Conservation (phyloP, 495 filamentous ascomycete species). For the Stereocaulon alpinum region DNA sequence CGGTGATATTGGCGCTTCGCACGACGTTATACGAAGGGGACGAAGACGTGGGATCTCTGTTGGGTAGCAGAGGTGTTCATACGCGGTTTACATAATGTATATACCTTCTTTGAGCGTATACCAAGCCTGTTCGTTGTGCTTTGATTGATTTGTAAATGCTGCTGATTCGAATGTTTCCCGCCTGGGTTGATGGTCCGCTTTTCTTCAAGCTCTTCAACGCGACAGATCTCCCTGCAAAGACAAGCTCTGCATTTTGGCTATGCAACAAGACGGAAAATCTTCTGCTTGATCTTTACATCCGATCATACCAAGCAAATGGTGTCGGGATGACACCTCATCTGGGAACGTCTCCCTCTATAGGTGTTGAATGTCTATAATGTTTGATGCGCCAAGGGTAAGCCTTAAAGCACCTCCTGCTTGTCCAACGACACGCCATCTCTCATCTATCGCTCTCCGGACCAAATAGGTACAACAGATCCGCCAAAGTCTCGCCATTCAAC, state of each 20-base stretch:
- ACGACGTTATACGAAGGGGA: not conserved
- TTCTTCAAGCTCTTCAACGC: no score
- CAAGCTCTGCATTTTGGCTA: no score
- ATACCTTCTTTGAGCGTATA: slow-evolving; percentile 2
- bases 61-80: slow-evolving; percentile 3
- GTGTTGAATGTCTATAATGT: not conserved
- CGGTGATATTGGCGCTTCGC: not conserved
- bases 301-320: no score
- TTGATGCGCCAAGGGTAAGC: no score
- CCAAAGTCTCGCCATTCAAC: slow-evolving; percentile 67
- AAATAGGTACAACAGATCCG: slow-evolving; percentile 76
- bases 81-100: slow-evolving; percentile 3
- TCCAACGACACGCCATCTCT: not conserved
- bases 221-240: no score
- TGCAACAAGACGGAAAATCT: no score
- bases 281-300: no score
- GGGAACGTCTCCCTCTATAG: not conserved
- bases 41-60: not conserved
- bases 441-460: slow-evolving; percentile 23
- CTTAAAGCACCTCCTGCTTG: not conserved
- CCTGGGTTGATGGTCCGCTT: no score
- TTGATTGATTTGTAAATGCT: no score
- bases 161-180: no score
- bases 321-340: no score
- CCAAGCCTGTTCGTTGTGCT: not conserved